These are phyloP conservation scores for Mycena kentingensis DNA, from an alignment of 768 basidiomycete genomes.

Conservation along the genomic window DNA sequence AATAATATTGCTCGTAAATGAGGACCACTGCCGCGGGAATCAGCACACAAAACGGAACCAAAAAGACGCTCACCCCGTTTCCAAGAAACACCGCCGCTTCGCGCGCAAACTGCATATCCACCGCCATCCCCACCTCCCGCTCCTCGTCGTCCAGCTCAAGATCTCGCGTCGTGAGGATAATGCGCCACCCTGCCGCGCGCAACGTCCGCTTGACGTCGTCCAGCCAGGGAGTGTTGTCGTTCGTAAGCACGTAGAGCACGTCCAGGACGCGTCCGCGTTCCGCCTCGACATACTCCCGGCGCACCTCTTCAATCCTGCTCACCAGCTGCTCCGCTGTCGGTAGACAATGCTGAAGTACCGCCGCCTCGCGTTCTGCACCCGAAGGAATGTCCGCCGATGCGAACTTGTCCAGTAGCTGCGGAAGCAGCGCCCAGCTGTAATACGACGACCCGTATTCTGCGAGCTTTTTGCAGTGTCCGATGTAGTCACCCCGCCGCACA, in stretches of 20 bases:
- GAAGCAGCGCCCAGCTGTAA: constrained; percentile 33
- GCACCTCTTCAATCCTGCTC: constrained; percentile 15
- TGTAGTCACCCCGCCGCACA: constrained; percentile 37
- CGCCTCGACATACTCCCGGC: constrained; percentile 15
- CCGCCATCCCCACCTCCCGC: constrained; percentile 48
- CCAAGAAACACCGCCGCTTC: constrained; percentile 61
- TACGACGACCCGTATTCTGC: constrained; percentile 26
- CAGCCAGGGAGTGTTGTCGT: constrained; percentile 17
- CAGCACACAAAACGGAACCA: constrained; percentile 15
- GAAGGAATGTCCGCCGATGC: constrained; percentile 16
- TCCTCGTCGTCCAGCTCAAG: constrained; percentile 45
- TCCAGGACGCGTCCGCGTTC: constrained; percentile 4
- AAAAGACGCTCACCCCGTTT: constrained; percentile 51
- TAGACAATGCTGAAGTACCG: constrained; percentile 28
- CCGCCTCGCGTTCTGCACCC: constrained; percentile 4
- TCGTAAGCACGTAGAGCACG: constrained; percentile 9
- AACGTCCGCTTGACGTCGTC: constrained; percentile 41
- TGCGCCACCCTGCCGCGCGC: constrained; percentile 18
- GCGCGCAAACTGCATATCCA: constrained; percentile 64
- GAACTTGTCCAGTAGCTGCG: constrained; percentile 29
- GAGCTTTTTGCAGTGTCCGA: constrained; percentile 28
- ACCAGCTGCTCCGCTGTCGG: constrained; percentile 25
- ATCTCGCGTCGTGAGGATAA: constrained; percentile 23
- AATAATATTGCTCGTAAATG: constrained; percentile 27
- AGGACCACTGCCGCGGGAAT: constrained; percentile 23